Conservation (phyloP, 2,329 filamentous ascomycete genomes). For the Sporothrix inflata region DNA sequence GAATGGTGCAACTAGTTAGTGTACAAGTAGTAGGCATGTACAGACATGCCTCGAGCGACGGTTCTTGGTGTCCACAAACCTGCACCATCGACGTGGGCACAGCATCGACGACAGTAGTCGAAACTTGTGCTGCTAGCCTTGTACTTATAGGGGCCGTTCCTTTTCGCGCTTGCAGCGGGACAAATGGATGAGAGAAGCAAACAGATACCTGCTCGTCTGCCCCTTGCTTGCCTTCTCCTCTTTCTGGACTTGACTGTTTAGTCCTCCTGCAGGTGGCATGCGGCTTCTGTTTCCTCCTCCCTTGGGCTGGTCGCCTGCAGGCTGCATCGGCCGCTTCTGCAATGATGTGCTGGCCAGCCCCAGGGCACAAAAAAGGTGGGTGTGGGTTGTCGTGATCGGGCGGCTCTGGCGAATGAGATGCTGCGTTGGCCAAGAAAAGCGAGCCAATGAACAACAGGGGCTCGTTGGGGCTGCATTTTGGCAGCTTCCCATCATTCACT, state of each 20-base stretch:
- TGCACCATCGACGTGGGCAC: conserved; percentile 3
- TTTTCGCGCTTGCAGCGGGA: conserved; percentile 7
- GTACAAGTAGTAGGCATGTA: too few relatives aligned
- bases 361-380: neutral
- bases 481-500: neutral
- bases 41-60: neutral
- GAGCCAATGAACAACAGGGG: neutral
- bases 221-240: neutral
- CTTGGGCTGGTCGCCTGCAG: neutral
- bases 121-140: conserved; percentile 4
- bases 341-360: conserved; percentile 28
- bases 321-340: conserved; percentile 26
- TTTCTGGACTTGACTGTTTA: neutral
- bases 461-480: neutral
- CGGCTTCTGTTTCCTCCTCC: neutral
- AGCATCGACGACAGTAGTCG: conserved; percentile 1
- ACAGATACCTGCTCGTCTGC: neutral
- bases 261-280: conserved; percentile 21
- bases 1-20: neutral
- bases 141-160: neutral
- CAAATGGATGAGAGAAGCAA: neutral
- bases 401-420: neutral
- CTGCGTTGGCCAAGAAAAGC: neutral
- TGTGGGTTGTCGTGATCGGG: conserved; percentile 16
- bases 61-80: neutral